Percentiles rank a stretch among this genome's conserved stretches.
phyloP scores from a whole-genome alignment of 2,329 filamentous ascomycete genomes.

The Metarhizium album region DNA sequence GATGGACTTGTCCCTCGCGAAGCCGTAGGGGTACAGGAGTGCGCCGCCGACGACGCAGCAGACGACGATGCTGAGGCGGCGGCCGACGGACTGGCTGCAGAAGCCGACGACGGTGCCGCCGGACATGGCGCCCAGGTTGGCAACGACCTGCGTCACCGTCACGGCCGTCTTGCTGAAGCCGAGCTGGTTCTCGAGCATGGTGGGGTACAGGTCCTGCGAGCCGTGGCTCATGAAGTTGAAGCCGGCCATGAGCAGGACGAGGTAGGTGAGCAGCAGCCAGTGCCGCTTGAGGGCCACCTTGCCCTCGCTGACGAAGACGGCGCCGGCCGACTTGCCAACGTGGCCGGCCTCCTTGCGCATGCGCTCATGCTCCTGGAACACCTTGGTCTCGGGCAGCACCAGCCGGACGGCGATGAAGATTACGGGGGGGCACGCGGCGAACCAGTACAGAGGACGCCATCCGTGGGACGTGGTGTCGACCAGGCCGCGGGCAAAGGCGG shows the following conservation, averaged over 20 bases:
- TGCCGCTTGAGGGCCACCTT: constrained; percentile 68
- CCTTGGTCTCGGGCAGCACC: constrained; percentile 66
- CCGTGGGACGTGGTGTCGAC: constrained; percentile 66
- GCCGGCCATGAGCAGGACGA: constrained; percentile 79
- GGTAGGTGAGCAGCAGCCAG: constrained; percentile 70
- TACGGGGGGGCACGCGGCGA: constrained; percentile 69
- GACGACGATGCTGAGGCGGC: constrained; percentile 56
- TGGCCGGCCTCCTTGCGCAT: constrained; percentile 38
- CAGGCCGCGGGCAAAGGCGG: constrained; percentile 52
- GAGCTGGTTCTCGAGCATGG: constrained; percentile 47
- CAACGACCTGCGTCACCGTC: constrained; percentile 61
- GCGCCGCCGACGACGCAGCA: constrained; percentile 59
- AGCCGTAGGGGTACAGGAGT: constrained; percentile 75
- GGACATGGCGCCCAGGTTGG: constrained; percentile 58
- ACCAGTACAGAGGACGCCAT: constrained; percentile 86
- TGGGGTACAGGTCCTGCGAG: constrained; percentile 52
- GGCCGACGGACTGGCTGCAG: constrained; percentile 57
- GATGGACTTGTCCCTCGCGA: constrained; percentile 48
- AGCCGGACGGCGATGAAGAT: constrained; percentile 73
- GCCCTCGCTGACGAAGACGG: constrained; percentile 61
- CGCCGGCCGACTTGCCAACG: constrained; percentile 30
- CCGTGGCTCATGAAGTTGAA: constrained; percentile 90
- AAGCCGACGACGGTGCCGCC: constrained; percentile 61
- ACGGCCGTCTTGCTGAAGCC: constrained; percentile 41
- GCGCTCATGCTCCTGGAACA: constrained; percentile 56